These are phyloP conservation scores for Populus hybrid DNA, from an alignment of 441 rosid species.

Conservation along the genomic window DNA sequence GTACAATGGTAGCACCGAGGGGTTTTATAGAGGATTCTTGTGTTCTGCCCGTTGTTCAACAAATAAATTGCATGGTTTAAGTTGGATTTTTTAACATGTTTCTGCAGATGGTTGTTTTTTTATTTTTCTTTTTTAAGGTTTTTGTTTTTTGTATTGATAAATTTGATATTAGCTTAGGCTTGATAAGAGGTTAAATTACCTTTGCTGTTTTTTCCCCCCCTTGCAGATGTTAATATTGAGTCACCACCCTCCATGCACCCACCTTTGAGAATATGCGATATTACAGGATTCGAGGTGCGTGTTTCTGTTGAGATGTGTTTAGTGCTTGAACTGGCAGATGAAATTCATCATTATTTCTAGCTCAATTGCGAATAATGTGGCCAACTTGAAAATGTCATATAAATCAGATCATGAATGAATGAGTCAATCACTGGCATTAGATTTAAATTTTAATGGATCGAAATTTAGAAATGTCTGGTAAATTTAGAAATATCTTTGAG, in stretches of 20 bases:
- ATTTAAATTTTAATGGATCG: neutral
- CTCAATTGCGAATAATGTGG: neutral
- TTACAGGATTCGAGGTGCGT: constrained; percentile 76
- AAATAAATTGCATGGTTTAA: neutral
- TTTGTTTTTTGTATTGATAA: neutral
- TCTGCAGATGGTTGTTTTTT: neutral
- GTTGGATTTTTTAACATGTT: neutral
- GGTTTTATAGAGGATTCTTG: neutral
- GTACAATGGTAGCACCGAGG: neutral
- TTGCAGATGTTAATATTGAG: constrained; percentile 70
- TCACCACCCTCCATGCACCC: constrained; percentile 85
- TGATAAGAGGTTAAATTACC: neutral
- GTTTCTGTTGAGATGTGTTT: neutral
- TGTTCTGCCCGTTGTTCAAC: neutral
- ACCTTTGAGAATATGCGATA: constrained; percentile 72
- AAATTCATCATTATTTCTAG: neutral
- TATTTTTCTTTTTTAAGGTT: neutral
- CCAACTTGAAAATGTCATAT: neutral
- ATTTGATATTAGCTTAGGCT: neutral
- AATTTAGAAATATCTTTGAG: neutral
- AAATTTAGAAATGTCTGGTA: neutral
- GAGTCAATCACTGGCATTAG: neutral
- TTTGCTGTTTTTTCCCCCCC: neutral
- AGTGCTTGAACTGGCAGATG: neutral
- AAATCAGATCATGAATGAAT: neutral